Evolutionary conservation across 139 green algal genomes (phyloP).

Genomic region (Chlamydomonas sphaeroides): DNA sequence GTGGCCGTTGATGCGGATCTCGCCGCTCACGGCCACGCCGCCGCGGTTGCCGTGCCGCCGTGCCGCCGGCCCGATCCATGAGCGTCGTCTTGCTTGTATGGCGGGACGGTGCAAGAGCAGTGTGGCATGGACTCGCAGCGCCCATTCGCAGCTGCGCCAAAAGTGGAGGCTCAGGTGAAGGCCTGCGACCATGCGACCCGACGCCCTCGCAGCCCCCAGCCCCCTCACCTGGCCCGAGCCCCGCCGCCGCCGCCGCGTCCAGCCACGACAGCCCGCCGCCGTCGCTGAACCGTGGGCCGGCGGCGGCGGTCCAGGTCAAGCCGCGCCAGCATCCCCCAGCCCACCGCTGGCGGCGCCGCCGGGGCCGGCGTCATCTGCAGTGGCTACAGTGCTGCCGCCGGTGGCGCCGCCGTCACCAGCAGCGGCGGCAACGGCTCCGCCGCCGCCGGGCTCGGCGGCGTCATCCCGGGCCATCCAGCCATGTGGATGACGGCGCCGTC

Average conservation of each 20-base stretch:
- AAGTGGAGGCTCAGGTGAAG: no score
- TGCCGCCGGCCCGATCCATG: slow-evolving; percentile 73
- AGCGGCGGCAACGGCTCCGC: neutral
- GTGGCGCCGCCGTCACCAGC: neutral
- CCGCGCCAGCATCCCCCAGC: neutral
- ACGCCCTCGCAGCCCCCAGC: no score
- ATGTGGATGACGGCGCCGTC: slow-evolving; percentile 14
- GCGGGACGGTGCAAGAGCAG: no score
- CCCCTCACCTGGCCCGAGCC: neutral
- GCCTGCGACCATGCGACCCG: no score
- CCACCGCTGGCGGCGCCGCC: no score
- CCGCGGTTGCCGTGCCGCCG: slow-evolving; percentile 50
- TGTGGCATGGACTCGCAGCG: no score
- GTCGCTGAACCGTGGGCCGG: neutral
- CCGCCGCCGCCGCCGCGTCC: neutral
- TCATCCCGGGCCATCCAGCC: slow-evolving; percentile 2
- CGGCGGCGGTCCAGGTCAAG: neutral
- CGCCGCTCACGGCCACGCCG: slow-evolving; percentile 29
- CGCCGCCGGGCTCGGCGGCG: neutral
- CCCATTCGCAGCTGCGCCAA: no score
- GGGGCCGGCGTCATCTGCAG: no score
- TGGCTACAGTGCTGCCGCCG: no score
- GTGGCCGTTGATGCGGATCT: slow-evolving; percentile 59
- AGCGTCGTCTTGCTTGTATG: slow-evolving; percentile 75
- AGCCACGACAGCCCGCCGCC: neutral